Base-by-base conservation (phyloP, 345 rosid species). In the Crucihimalaya himalaica region DNA sequence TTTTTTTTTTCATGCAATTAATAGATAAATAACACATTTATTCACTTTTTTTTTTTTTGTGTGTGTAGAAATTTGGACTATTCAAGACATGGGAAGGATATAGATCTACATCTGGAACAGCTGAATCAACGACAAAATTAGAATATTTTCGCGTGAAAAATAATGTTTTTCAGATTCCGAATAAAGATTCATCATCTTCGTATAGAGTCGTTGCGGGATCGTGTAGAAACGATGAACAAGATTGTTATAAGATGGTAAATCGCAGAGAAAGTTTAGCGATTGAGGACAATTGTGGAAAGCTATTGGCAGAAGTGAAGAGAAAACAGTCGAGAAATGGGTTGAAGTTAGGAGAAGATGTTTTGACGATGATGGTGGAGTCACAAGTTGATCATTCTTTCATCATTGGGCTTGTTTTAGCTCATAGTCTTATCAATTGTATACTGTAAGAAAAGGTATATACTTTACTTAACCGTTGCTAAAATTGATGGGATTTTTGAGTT, bases 361-460 rank as follows among this genome's bases (percentile, higher is more conserved):
- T 84, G 72, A 71, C 79, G 21, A 65, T 86, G 91, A 82, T 75
- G 80, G 84, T 86, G 1, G 87, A 82, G 74, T 84, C 93, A 14
- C 59, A 63, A 20, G 62, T 82, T 42, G 91, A 88, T 60, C 86
- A 82, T 59, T 86, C 86, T 56, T 81, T 88, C 13, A 56, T 82
- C 66, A 59, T 77, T 78, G 86, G 84, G 8, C 86, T 86, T 29
- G 54, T 88, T 42, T 74, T 83, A 47, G 81, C 80, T 20, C 71
- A 83, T 23, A 79, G 85, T 46, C 84, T 88, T 55, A 75, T 86
- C 39, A 79, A 73, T 11, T 53, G 34, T 53, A 76, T 63, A 70
- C 53, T 76, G 66, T 76, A 47, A 66, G 55, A 45, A 65, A 63
- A 32, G 5, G 6, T 7, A 23, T 13, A 52, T 19, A 27, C 7